Conservation (phyloP, 2,329 filamentous ascomycete species). For the Botrytis hyacinthi region DNA sequence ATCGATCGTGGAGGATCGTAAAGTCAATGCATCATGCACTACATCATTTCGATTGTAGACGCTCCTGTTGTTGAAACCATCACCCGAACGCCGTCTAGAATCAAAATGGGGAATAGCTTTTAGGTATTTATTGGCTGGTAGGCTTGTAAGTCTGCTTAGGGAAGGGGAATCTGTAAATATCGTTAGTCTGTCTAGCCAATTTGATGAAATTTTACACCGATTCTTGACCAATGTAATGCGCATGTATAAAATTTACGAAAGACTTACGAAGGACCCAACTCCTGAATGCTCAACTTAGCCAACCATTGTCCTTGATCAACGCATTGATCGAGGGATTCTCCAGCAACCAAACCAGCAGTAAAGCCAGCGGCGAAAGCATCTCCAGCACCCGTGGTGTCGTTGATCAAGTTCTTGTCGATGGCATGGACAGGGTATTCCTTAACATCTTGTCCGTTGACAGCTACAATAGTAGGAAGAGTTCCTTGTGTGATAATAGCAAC, state of each 20-base stretch:
- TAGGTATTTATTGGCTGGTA: slow-evolving; percentile 37
- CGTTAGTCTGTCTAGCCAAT: slow-evolving; percentile 29
- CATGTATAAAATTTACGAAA: slow-evolving; percentile 22
- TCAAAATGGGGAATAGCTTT: slow-evolving; percentile 40
- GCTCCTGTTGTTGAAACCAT: slow-evolving; percentile 56
- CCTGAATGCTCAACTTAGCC: slow-evolving; percentile 87
- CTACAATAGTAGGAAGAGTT: slow-evolving; percentile 84
- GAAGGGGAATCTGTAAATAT: slow-evolving; percentile 65
- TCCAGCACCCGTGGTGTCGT: slow-evolving; percentile 94
- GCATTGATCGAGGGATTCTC: slow-evolving; percentile 72
- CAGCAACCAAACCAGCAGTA: slow-evolving; percentile 82
- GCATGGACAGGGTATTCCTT: slow-evolving; percentile 78
- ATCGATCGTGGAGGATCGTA: slow-evolving; percentile 41
- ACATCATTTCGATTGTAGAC: slow-evolving; percentile 36
- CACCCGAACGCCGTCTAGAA: slow-evolving; percentile 47
- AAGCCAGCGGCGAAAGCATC: slow-evolving; percentile 97
- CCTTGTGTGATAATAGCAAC: slow-evolving; percentile 93
- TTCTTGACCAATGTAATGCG: not conserved
- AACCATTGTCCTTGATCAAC: slow-evolving; percentile 97
- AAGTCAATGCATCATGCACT: slow-evolving; percentile 31
- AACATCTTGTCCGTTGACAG: slow-evolving; percentile 68
- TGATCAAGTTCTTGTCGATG: slow-evolving; percentile 76
- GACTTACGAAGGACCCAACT: slow-evolving; percentile 92
- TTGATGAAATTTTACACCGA: slow-evolving; percentile 1
- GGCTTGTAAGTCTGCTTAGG: slow-evolving; percentile 74